Conservation (phyloP, 164 flowering plant genomes). For the Umbilicus rupestris region DNA sequence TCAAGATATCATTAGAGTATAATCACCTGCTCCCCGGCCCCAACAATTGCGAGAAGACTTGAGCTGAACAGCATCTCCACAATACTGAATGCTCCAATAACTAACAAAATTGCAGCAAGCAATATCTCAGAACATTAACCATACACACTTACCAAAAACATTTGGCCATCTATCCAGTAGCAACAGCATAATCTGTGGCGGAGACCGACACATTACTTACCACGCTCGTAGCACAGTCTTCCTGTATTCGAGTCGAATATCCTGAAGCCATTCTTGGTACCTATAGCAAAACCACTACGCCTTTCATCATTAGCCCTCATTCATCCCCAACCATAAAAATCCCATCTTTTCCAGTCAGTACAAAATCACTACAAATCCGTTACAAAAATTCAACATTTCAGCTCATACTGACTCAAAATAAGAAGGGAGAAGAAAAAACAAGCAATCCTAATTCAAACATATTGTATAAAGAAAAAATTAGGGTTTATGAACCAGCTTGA, state of each 20-base stretch:
- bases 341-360: background rate
- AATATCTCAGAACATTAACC: constrained; percentile 9
- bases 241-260: constrained; percentile 65
- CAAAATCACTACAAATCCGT: background rate
- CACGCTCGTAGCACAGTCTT: constrained; percentile 66
- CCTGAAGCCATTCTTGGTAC: constrained; percentile 66
- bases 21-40: constrained; percentile 93
- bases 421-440: background rate
- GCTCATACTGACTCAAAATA: background rate
- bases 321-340: background rate
- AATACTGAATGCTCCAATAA: constrained; percentile 61
- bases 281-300: constrained; percentile 67
- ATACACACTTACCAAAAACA: background rate
- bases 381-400: background rate
- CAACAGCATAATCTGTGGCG: too few species aligned
- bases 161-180: background rate
- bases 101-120: constrained; percentile 22
- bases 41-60: constrained; percentile 85
- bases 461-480: background rate
- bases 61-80: constrained; percentile 86
- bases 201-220: constrained; percentile 17
- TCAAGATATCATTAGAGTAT: background rate
- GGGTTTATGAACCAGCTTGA: background rate
- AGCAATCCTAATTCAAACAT: background rate
- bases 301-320: constrained; percentile 1